Conservation (phyloP, 768 basidiomycete species). For the Crucibulum laeve region DNA sequence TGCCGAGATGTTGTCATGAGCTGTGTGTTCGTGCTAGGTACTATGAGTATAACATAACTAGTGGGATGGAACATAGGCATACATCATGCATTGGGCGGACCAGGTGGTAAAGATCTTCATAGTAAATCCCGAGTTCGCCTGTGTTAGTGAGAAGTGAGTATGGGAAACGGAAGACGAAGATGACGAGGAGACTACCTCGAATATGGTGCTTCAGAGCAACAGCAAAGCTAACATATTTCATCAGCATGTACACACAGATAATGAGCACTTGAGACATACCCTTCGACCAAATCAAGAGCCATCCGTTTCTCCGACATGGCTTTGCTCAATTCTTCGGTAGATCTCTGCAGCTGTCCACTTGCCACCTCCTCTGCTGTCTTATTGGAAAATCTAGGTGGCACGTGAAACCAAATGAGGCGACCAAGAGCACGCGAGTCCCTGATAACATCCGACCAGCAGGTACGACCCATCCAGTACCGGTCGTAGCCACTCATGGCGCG, state of each 20-base stretch:
- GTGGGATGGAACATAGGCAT: slow-evolving; percentile 10
- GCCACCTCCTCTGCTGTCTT: slow-evolving; percentile 34
- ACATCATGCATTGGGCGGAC: slow-evolving; percentile 55
- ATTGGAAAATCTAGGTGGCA: slow-evolving; percentile 42
- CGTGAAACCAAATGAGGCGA: slow-evolving; percentile 60
- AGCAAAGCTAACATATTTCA: slow-evolving; percentile 11
- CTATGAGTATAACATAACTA: too few relatives aligned
- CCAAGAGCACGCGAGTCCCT: slow-evolving; percentile 43
- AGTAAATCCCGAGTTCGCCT: slow-evolving; percentile 60
- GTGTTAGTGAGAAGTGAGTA: too few relatives aligned
- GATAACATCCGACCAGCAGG: slow-evolving; percentile 54
- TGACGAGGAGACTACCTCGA: slow-evolving; percentile 30
- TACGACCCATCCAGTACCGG: slow-evolving; percentile 58
- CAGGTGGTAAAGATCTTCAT: slow-evolving; percentile 56
- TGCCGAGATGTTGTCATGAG: slow-evolving; percentile 3
- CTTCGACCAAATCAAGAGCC: slow-evolving; percentile 56
- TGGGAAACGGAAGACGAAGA: too few relatives aligned
- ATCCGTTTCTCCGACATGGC: slow-evolving; percentile 60
- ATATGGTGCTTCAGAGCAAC: slow-evolving; percentile 61
- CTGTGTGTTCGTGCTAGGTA: too few relatives aligned
- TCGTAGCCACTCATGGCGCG: slow-evolving; percentile 61
- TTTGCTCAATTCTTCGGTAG: slow-evolving; percentile 37
- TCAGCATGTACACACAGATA: background rate
- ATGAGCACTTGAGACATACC: slow-evolving; percentile 29
- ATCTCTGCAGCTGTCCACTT: slow-evolving; percentile 22